Conservation (phyloP, 495 filamentous ascomycete genomes). For the Margaritispora aquatica region DNA sequence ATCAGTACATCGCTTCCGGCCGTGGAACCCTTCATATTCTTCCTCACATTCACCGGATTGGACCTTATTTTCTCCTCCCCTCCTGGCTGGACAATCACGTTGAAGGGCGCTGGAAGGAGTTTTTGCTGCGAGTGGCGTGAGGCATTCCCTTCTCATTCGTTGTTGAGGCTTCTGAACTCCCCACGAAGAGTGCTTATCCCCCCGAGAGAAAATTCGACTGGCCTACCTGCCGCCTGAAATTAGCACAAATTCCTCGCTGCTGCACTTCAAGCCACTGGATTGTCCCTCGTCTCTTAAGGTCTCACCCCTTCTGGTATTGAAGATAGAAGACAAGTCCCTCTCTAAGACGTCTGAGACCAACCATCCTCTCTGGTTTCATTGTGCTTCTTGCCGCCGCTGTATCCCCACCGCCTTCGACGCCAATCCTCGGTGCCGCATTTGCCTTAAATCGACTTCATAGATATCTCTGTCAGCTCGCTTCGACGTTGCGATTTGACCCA, state of each 20-base stretch:
- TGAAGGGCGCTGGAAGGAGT: conserved; percentile 1
- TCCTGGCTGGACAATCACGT: conserved; percentile 5
- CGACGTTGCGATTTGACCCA: conserved; percentile 12
- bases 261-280: conserved; percentile 18
- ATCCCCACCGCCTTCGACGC: conserved; percentile 18
- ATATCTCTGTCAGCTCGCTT: conserved; percentile 17
- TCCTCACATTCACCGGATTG: neutral
- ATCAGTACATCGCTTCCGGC: neutral
- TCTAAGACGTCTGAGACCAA: conserved; percentile 12
- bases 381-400: conserved; percentile 17
- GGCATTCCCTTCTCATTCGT: conserved; percentile 20
- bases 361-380: conserved; percentile 15
- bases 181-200: conserved; percentile 17
- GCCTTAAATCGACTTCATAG: conserved; percentile 25
- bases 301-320: conserved; percentile 11
- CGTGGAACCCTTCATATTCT: neutral
- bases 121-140: conserved; percentile 21
- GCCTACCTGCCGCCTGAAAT: conserved; percentile 23
- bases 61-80: conserved; percentile 13
- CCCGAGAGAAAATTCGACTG: conserved; percentile 17
- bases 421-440: conserved; percentile 26
- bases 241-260: conserved; percentile 20
- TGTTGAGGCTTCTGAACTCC: conserved; percentile 11
- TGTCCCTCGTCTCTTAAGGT: conserved; percentile 14
- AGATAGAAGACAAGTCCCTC: conserved; percentile 10